These are phyloP conservation scores for Calonectria hawksworthii DNA, from an alignment of 2,329 filamentous ascomycete genomes.

Conservation along the genomic window DNA sequence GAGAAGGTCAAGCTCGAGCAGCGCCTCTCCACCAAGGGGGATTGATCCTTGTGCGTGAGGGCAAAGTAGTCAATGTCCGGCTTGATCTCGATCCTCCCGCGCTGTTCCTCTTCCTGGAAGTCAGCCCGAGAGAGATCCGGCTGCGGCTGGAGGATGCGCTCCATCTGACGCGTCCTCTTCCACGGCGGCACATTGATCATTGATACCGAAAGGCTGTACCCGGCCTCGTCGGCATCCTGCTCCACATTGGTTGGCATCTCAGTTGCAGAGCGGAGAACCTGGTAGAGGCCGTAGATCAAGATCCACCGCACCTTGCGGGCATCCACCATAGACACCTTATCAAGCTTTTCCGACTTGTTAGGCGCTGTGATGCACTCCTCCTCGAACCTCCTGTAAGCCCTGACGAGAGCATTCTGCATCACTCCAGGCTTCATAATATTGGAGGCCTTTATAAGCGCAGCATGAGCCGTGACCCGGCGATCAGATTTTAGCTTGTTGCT, in stretches of 20 bases:
- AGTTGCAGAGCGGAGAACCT: slow-evolving; percentile 77
- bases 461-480: slow-evolving; percentile 63
- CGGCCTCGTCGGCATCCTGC: slow-evolving; percentile 65
- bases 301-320: slow-evolving; percentile 85
- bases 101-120: slow-evolving; percentile 9
- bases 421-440: slow-evolving; percentile 58
- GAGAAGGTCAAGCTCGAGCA: slow-evolving; percentile 25
- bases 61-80: slow-evolving; percentile 71
- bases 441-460: slow-evolving; percentile 66
- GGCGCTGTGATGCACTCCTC: slow-evolving; percentile 65
- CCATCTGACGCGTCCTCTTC: slow-evolving; percentile 51
- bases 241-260: slow-evolving; percentile 71
- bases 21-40: slow-evolving; percentile 8
- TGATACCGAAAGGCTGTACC: slow-evolving; percentile 69
- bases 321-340: slow-evolving; percentile 70
- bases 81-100: slow-evolving; percentile 59
- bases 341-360: slow-evolving; percentile 67
- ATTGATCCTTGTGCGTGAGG: slow-evolving; percentile 52
- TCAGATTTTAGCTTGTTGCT: slow-evolving; percentile 61
- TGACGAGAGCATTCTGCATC: slow-evolving; percentile 70
- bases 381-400: slow-evolving; percentile 80
- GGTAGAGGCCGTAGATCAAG: slow-evolving; percentile 79
- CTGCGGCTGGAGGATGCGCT: slow-evolving; percentile 47
- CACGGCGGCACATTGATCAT: slow-evolving; percentile 61
- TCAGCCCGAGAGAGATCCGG: slow-evolving; percentile 42